phyloP scores from a whole-genome alignment of 2,329 filamentous ascomycete species.

The Xylariaceae sp. region DNA sequence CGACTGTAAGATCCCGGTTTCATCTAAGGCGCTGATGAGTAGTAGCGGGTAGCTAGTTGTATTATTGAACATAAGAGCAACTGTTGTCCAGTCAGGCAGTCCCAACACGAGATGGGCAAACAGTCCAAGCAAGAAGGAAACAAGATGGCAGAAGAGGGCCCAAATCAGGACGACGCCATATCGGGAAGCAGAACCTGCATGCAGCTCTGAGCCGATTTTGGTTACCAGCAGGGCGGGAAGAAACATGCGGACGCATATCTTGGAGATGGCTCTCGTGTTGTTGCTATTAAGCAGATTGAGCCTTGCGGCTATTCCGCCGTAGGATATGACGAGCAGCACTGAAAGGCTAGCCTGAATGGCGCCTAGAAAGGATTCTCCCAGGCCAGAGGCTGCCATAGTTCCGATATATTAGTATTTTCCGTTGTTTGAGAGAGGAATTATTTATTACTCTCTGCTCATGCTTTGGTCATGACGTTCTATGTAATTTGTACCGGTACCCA shows the following conservation, averaged over 20 bases:
- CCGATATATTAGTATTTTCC: neutral
- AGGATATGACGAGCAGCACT: conserved; percentile 50
- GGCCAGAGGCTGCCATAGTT: conserved; percentile 29
- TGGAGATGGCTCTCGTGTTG: conserved; percentile 47
- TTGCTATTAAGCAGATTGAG: conserved; percentile 41
- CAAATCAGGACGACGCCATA: conserved; percentile 46
- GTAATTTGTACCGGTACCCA: too few species aligned
- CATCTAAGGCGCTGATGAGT: conserved; percentile 45
- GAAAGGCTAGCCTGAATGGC: conserved; percentile 52
- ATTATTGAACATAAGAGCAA: conserved; percentile 53
- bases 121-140: conserved; percentile 46
- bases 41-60: conserved; percentile 51
- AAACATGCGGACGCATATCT: conserved; percentile 51
- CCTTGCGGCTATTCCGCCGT: conserved; percentile 46
- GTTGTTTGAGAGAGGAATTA: too few species aligned
- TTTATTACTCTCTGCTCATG: too few species aligned
- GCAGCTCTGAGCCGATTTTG: conserved; percentile 47
- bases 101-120: conserved; percentile 40
- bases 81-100: conserved; percentile 50
- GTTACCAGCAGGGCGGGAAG: conserved; percentile 50
- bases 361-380: conserved; percentile 45
- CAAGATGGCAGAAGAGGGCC: conserved; percentile 43
- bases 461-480: too few species aligned
- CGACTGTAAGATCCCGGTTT: conserved; percentile 57
- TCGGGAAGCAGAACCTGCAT: conserved; percentile 39